Evolutionary conservation across 192 early-diverging fungal species (phyloP).

Genomic region (Dimargaris verticillata): DNA sequence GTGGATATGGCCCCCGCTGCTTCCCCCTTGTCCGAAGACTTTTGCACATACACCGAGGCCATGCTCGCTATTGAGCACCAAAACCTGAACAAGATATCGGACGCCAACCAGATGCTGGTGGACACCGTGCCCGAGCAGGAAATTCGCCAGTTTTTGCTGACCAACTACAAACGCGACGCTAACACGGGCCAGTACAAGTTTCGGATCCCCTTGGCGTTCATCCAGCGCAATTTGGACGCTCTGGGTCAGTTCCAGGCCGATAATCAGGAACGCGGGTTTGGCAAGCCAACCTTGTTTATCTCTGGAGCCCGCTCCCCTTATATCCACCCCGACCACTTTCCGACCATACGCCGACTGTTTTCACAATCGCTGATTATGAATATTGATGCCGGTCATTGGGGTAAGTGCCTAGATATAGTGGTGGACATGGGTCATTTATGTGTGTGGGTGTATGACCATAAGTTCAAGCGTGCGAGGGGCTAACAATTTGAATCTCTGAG

Average conservation of each 20-base stretch:
- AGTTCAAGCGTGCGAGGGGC: slow-evolving; percentile 4
- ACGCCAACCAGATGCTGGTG: slow-evolving; percentile 40
- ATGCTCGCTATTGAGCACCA: slow-evolving; percentile 39
- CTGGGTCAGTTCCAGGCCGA: slow-evolving; percentile 35
- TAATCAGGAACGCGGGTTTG: slow-evolving; percentile 22
- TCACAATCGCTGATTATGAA: slow-evolving; percentile 43
- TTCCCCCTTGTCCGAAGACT: slow-evolving; percentile 31
- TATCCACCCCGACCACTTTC: slow-evolving; percentile 32
- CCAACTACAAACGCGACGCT: slow-evolving; percentile 60
- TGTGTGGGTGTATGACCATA: too few species aligned
- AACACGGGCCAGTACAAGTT: slow-evolving; percentile 32
- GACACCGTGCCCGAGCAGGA: slow-evolving; percentile 29
- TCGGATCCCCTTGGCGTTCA: slow-evolving; percentile 55
- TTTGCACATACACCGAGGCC: slow-evolving; percentile 33
- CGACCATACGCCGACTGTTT: slow-evolving; percentile 49
- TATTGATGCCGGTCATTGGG: slow-evolving; percentile 87
- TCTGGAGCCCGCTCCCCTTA: slow-evolving; percentile 55
- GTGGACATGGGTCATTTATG: too few species aligned
- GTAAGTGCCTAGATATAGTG: slow-evolving; percentile 14
- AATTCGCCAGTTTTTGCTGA: slow-evolving; percentile 72
- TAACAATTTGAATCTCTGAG: background rate
- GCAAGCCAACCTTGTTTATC: slow-evolving; percentile 63
- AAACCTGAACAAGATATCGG: slow-evolving; percentile 31
- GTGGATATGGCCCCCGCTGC: slow-evolving; percentile 53
- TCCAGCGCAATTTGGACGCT: slow-evolving; percentile 34